These are phyloP conservation scores for Corchorus capsularis DNA, from an alignment of 345 rosid species.

Conservation along the genomic window DNA sequence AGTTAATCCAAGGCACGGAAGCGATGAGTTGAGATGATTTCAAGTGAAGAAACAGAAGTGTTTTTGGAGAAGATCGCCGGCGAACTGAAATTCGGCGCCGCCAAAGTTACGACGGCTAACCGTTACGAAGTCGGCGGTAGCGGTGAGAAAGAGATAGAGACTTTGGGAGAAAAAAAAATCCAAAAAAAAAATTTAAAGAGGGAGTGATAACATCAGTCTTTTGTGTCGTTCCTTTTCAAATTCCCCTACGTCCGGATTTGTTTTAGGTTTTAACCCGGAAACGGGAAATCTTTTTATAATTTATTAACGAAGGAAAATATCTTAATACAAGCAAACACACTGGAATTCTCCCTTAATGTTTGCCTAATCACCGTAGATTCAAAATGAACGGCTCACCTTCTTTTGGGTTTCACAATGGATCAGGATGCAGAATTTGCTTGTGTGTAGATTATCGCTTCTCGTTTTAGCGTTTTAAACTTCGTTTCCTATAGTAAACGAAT, in stretches of 20 bases:
- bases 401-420: neutral
- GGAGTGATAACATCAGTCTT: neutral
- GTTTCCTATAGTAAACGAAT: neutral
- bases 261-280: neutral
- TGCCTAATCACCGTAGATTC: neutral
- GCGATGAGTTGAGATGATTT: slow-evolving; percentile 6
- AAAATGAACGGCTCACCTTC: slow-evolving; percentile 8
- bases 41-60: slow-evolving; percentile 10
- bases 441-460: neutral
- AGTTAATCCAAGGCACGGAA: neutral
- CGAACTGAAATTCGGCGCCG: slow-evolving; percentile 19
- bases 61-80: slow-evolving; percentile 22
- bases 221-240: slow-evolving; percentile 11
- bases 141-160: slow-evolving; percentile 28
- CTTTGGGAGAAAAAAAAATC: neutral
- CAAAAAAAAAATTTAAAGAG: neutral
- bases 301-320: neutral
- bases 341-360: neutral
- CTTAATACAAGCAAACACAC: neutral
- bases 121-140: slow-evolving; percentile 48
- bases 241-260: slow-evolving; percentile 3
- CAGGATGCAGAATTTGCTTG: neutral
- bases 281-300: neutral
- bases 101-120: slow-evolving; percentile 41
- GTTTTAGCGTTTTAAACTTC: neutral